A percentile compares a stretch with the other conserved stretches of the same genome.
Conservation (phyloP, 2,329 filamentous ascomycete genomes). For the Aureobasidium subglaciale region DNA sequence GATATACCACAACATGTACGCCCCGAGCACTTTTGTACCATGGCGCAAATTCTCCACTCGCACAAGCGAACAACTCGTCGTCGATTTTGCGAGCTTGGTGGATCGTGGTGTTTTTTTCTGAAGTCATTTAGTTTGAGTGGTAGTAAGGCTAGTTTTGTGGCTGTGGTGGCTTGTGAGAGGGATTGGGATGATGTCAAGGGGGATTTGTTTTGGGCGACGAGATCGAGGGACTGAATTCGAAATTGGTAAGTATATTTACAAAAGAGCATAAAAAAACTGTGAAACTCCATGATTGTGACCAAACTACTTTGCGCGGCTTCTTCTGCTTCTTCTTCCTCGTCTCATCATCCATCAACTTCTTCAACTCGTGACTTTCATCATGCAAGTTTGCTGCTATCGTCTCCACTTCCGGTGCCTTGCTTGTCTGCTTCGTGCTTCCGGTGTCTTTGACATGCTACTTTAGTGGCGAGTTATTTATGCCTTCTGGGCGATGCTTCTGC, state of each 20-base stretch:
- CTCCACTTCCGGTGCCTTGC: neutral
- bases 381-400: neutral
- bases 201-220: neutral
- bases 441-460: too few relatives aligned
- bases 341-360: neutral
- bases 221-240: neutral
- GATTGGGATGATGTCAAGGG: neutral
- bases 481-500: slow-evolving; percentile 27
- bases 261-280: too few relatives aligned
- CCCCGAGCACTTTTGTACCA: neutral
- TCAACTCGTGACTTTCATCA: neutral
- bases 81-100: neutral
- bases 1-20: slow-evolving; percentile 3
- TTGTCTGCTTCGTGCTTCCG: neutral
- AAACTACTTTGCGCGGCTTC: too few relatives aligned
- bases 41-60: neutral
- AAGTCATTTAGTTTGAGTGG: neutral
- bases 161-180: neutral
- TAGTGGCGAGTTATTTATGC: neutral
- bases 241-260: neutral
- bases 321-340: neutral
- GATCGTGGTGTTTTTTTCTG: neutral
- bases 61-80: neutral
- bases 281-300: too few relatives aligned
- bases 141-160: neutral